Percentiles rank a stretch among this genome's conserved stretches.
phyloP scores from a whole-genome alignment of 116 monocot genomes.

The Papilionanthe hybrid region DNA sequence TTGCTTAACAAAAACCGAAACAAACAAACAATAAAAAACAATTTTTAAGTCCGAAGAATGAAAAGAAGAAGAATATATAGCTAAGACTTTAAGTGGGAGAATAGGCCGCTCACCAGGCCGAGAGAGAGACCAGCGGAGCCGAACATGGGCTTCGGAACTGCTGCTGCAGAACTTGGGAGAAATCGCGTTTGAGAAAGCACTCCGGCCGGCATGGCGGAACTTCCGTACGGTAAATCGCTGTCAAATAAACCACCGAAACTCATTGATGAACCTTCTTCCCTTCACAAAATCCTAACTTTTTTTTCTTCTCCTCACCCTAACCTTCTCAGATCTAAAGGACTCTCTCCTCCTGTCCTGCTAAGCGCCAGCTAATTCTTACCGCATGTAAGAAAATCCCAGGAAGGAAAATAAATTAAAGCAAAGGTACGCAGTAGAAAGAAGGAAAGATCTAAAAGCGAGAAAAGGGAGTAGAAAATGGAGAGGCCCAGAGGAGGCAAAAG shows the following conservation, averaged over 20 bases:
- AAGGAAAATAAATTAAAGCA: constrained; percentile 9
- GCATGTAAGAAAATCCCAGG: constrained; percentile 1
- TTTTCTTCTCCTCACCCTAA: constrained; percentile 7
- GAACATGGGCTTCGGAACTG: constrained; percentile 21
- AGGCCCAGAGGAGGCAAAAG: constrained; percentile 16
- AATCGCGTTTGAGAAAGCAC: constrained; percentile 10
- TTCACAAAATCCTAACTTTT: background rate
- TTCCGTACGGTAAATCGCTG: constrained; percentile 17
- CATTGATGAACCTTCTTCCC: constrained; percentile 15
- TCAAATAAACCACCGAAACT: constrained; percentile 52
- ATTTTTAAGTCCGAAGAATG: background rate
- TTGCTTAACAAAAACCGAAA: constrained; percentile 15
- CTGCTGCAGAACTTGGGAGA: background rate
- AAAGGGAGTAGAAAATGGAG: constrained; percentile 11
- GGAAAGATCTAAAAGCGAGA: constrained; percentile 3
- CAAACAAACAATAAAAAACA: background rate
- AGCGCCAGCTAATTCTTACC: background rate
- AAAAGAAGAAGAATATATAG: background rate
- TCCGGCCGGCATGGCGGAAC: constrained; percentile 10
- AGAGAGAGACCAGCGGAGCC: constrained; percentile 42
- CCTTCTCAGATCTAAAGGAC: background rate
- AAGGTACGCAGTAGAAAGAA: background rate
- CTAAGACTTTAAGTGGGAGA: background rate
- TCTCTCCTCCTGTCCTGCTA: background rate
- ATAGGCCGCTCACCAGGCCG: constrained; percentile 22